phyloP scores from a whole-genome alignment of 768 basidiomycete species.

The Leccinum disarticulatum region DNA sequence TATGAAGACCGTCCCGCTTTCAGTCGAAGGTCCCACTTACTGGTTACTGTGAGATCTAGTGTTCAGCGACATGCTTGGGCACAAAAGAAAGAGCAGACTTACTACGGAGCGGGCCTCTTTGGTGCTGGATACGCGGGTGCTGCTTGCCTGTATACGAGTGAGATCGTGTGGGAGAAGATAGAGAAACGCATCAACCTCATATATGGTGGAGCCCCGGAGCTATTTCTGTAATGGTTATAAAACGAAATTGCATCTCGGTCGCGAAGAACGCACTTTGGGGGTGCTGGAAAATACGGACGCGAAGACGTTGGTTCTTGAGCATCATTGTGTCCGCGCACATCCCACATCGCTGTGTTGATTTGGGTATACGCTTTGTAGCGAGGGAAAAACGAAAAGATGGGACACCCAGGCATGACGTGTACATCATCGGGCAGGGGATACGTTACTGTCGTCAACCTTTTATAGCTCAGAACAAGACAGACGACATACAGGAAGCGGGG shows the following conservation, averaged over 20 bases:
- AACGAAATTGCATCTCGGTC: neutral
- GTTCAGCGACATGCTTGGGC: slow-evolving; percentile 7
- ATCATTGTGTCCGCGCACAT: slow-evolving; percentile 18
- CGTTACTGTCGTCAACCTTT: slow-evolving; percentile 12
- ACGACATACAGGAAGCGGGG: slow-evolving; percentile 21
- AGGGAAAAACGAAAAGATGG: slow-evolving; percentile 31
- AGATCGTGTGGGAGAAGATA: neutral
- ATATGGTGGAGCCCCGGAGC: slow-evolving; percentile 9
- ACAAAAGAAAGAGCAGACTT: slow-evolving; percentile 2
- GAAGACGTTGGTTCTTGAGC: slow-evolving; percentile 17
- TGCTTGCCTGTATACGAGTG: slow-evolving; percentile 16
- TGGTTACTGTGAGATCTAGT: slow-evolving; percentile 13
- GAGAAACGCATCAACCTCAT: slow-evolving; percentile 11
- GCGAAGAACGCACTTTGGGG: slow-evolving; percentile 19
- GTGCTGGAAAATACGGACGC: slow-evolving; percentile 12
- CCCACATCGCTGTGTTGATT: slow-evolving; percentile 33
- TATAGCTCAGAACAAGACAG: slow-evolving; percentile 23
- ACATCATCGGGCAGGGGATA: slow-evolving; percentile 9
- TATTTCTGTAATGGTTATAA: slow-evolving; percentile 11
- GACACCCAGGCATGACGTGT: slow-evolving; percentile 32
- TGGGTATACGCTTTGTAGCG: slow-evolving; percentile 36
- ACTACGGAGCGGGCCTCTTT: slow-evolving; percentile 24
- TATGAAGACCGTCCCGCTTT: slow-evolving; percentile 13
- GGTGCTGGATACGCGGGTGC: slow-evolving; percentile 16
- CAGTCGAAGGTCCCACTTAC: slow-evolving; percentile 25